These are phyloP conservation scores for Fusarium piperis DNA, from an alignment of 2,329 filamentous ascomycete genomes.

Conservation along the genomic window DNA sequence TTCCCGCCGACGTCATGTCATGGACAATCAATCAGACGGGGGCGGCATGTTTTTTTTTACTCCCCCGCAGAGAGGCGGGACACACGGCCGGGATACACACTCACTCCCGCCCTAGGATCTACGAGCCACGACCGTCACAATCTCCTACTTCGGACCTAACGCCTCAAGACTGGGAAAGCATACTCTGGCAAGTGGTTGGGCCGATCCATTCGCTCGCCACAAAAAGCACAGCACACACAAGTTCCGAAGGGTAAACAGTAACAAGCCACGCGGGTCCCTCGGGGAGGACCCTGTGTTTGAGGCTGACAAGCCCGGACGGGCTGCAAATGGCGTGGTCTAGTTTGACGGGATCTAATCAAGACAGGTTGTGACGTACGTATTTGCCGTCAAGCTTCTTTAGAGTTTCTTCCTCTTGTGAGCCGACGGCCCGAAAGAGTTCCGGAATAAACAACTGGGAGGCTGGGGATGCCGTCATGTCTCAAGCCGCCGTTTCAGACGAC, in stretches of 20 bases:
- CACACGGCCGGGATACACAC: neutral
- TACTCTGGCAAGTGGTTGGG: conserved; percentile 20
- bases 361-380: conserved; percentile 31
- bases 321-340: neutral
- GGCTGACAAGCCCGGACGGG: neutral
- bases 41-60: neutral
- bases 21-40: neutral
- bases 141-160: conserved; percentile 15
- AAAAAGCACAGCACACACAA: neutral
- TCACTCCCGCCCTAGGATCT: neutral
- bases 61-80: neutral
- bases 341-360: neutral
- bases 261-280: neutral
- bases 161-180: conserved; percentile 15
- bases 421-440: neutral
- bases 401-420: neutral
- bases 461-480: conserved; percentile 37
- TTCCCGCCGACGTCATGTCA: conserved; percentile 32
- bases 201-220: conserved; percentile 3
- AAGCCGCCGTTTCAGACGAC: conserved; percentile 30
- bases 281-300: neutral
- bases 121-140: conserved; percentile 24
- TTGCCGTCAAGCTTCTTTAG: neutral
- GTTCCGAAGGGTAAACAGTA: neutral
- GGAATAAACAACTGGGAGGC: neutral